These are phyloP conservation scores for Aspergillus thermomutatus DNA, from an alignment of 2,329 filamentous ascomycete genomes.

Conservation along the genomic window DNA sequence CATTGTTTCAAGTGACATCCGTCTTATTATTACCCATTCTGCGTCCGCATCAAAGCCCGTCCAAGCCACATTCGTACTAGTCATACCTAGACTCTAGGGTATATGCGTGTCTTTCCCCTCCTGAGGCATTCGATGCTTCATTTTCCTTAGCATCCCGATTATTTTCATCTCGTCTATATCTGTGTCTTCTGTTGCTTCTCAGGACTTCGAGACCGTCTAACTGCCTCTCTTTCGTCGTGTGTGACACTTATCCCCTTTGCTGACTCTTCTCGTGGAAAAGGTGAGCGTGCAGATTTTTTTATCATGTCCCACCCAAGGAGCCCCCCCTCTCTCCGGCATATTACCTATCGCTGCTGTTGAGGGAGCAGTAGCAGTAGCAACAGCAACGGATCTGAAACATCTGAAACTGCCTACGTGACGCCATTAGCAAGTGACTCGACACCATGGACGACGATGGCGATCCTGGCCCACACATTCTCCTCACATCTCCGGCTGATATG, in stretches of 20 bases:
- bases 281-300: neutral
- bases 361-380: neutral
- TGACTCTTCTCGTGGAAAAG: neutral
- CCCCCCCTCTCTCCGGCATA: neutral
- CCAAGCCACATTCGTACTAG: conserved; percentile 1
- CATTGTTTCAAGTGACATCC: neutral
- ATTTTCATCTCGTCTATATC: neutral
- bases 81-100: neutral
- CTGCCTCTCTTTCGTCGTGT: neutral
- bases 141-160: neutral
- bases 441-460: neutral
- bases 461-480: neutral
- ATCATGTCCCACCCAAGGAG: neutral
- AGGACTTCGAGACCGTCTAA: neutral
- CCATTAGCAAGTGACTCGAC: neutral
- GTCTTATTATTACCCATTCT: neutral
- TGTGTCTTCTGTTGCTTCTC: neutral
- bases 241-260: neutral
- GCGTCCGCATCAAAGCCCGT: neutral
- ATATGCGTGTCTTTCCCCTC: neutral
- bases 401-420: neutral
- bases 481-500: neutral
- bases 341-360: neutral
- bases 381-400: neutral
- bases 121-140: neutral